Evolutionary conservation across 768 basidiomycete species (phyloP).

Genomic region (Agaricus blazei): DNA sequence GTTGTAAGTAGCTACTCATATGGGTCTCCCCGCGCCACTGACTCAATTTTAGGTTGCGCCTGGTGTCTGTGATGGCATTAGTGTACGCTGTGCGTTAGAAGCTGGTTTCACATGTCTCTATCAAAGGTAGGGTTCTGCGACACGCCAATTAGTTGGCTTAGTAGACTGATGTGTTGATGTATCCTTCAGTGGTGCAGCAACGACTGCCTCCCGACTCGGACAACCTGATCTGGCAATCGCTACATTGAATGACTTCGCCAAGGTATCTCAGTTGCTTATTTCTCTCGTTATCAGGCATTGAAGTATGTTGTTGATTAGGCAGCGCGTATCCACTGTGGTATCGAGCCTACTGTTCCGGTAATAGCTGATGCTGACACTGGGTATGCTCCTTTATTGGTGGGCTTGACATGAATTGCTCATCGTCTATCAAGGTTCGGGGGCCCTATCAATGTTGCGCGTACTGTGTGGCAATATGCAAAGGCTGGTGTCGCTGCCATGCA

Average conservation of each 20-base stretch:
- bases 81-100: slow-evolving; percentile 74
- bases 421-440: slow-evolving; percentile 52
- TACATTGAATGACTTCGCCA: slow-evolving; percentile 72
- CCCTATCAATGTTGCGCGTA: slow-evolving; percentile 70
- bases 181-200: slow-evolving; percentile 58
- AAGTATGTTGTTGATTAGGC: slow-evolving; percentile 27
- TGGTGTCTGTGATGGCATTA: slow-evolving; percentile 79
- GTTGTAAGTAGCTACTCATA: slow-evolving; percentile 44
- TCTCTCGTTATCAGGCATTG: neutral
- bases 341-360: slow-evolving; percentile 61
- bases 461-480: slow-evolving; percentile 63
- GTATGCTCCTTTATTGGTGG: slow-evolving; percentile 24
- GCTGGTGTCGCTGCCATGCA: slow-evolving; percentile 73
- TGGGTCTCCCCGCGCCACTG: neutral
- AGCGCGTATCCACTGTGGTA: slow-evolving; percentile 64
- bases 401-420: neutral
- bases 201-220: slow-evolving; percentile 73
- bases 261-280: slow-evolving; percentile 25
- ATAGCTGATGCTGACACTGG: slow-evolving; percentile 82
- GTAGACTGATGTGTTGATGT: neutral
- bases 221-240: slow-evolving; percentile 79
- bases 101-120: slow-evolving; percentile 76
- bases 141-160: neutral
- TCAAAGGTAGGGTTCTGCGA: slow-evolving; percentile 45
- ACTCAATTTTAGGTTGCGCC: slow-evolving; percentile 50